Percentiles rank a stretch among this genome's conserved stretches.
These are phyloP conservation scores for Colletotrichum musicola DNA, from an alignment of 2,329 filamentous ascomycete species.

Conservation along the genomic window DNA sequence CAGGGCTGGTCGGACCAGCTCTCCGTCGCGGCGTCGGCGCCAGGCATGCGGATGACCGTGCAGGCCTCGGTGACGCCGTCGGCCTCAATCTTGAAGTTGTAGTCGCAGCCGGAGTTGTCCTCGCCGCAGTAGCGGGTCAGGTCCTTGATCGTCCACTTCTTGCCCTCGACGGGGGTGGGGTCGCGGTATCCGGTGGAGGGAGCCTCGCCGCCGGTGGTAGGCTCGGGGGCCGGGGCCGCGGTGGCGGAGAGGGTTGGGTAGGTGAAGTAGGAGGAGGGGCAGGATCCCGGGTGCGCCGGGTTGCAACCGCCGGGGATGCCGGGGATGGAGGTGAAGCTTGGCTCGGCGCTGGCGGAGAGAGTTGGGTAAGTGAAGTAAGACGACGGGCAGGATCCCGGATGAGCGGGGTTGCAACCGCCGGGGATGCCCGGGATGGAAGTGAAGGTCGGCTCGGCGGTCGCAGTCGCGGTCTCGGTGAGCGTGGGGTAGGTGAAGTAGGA, in stretches of 20 bases:
- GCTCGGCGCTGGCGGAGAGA: constrained; percentile 2
- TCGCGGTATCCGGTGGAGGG: constrained; percentile 4
- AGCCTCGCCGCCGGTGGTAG: background rate
- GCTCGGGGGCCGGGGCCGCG: background rate
- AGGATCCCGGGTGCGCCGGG: constrained; percentile 28
- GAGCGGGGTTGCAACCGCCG: constrained; percentile 37
- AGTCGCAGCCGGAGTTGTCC: constrained; percentile 26
- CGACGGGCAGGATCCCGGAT: constrained; percentile 33
- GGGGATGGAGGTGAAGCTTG: constrained; percentile 17
- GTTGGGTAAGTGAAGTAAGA: constrained; percentile 34
- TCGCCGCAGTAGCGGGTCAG: constrained; percentile 26
- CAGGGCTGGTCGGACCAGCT: constrained; percentile 33
- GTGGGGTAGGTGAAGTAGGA: constrained; percentile 18
- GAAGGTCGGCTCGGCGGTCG: background rate
- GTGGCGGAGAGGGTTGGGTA: constrained; percentile 12
- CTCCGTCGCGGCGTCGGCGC: constrained; percentile 17
- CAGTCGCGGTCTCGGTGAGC: background rate
- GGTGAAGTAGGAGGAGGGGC: background rate
- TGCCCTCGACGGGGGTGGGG: constrained; percentile 18
- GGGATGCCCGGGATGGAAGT: constrained; percentile 26
- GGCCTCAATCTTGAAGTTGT: constrained; percentile 33
- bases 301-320: constrained; percentile 36
- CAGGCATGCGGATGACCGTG: constrained; percentile 25
- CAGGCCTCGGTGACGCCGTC: constrained; percentile 22
- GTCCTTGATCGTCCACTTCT: constrained; percentile 31